Conservation (phyloP, 352 stramenopile species). For the Phytophthora capsici region DNA sequence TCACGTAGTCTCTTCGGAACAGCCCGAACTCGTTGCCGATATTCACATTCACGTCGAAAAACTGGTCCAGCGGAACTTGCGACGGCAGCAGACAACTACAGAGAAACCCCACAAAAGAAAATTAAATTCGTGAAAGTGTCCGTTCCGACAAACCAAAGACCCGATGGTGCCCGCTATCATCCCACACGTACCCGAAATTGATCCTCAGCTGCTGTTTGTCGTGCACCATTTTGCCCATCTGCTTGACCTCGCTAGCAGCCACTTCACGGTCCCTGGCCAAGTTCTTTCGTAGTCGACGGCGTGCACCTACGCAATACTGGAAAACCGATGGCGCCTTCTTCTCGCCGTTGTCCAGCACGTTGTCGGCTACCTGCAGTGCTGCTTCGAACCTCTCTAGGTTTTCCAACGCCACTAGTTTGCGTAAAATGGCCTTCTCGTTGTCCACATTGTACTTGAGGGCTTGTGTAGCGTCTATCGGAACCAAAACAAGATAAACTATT, state of each 20-base stretch:
- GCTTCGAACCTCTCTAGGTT: conserved; percentile 84
- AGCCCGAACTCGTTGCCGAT: conserved; percentile 87
- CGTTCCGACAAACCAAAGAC: conserved; percentile 16
- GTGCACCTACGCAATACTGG: conserved; percentile 59
- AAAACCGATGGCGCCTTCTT: conserved; percentile 44
- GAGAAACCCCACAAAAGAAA: conserved; percentile 16
- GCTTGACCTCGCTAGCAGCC: conserved; percentile 52
- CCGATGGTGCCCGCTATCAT: conserved; percentile 12
- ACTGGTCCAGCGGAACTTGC: conserved; percentile 52
- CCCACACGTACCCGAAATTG: conserved; percentile 66
- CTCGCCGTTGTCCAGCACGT: conserved; percentile 45
- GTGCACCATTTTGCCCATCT: conserved; percentile 80
- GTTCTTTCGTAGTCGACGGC: conserved; percentile 62
- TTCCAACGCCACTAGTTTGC: conserved; percentile 66
- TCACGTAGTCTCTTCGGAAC: conserved; percentile 65
- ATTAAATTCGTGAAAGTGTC: conserved; percentile 14
- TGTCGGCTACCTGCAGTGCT: conserved; percentile 54
- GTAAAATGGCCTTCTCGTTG: conserved; percentile 75
- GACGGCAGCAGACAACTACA: conserved; percentile 65
- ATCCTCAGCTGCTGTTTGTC: conserved; percentile 80
- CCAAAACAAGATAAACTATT: conserved; percentile 5
- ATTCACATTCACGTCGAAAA: conserved; percentile 72
- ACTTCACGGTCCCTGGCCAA: conserved; percentile 57
- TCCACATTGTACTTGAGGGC: conserved; percentile 57
- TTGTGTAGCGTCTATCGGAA: conserved; percentile 49